Conservation (phyloP, 2,329 filamentous ascomycete species). For the Neonectria magnoliae region DNA sequence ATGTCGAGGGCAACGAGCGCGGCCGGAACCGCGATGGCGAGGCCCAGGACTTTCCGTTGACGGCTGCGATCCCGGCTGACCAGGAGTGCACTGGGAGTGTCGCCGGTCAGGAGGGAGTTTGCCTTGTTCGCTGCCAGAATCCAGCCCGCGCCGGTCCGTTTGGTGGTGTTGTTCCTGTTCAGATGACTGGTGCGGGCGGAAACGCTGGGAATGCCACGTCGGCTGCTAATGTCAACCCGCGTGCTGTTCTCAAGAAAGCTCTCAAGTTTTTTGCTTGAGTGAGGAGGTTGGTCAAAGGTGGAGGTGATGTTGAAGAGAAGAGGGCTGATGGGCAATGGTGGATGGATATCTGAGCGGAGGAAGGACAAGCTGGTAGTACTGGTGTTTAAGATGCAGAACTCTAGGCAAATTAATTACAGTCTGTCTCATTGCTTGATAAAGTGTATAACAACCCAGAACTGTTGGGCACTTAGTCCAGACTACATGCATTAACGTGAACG, state of each 20-base stretch:
- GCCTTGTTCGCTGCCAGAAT: constrained; percentile 72
- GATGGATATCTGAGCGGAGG: no score
- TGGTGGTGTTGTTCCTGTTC: constrained; percentile 68
- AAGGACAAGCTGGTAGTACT: background rate
- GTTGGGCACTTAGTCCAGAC: no score
- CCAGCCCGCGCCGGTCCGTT: constrained; percentile 69
- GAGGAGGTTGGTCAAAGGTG: background rate
- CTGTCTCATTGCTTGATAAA: background rate
- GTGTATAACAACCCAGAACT: no score
- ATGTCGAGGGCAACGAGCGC: constrained; percentile 41
- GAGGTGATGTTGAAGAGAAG: background rate
- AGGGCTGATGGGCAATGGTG: background rate
- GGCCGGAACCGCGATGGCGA: constrained; percentile 56
- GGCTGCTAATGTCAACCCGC: background rate
- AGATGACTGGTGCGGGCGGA: constrained; percentile 49
- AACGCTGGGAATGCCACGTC: background rate
- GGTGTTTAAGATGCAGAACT: background rate
- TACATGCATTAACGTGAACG: no score
- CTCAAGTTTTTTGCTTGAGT: background rate
- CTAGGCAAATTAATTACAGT: background rate
- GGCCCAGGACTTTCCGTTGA: constrained; percentile 60
- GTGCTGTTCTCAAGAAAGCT: background rate
- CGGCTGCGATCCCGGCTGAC: constrained; percentile 64
- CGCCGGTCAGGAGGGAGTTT: constrained; percentile 67
- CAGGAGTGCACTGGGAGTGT: constrained; percentile 69